Evolutionary conservation across 208 protist species (phyloP).

Genomic region (Trypanosoma congolense): DNA sequence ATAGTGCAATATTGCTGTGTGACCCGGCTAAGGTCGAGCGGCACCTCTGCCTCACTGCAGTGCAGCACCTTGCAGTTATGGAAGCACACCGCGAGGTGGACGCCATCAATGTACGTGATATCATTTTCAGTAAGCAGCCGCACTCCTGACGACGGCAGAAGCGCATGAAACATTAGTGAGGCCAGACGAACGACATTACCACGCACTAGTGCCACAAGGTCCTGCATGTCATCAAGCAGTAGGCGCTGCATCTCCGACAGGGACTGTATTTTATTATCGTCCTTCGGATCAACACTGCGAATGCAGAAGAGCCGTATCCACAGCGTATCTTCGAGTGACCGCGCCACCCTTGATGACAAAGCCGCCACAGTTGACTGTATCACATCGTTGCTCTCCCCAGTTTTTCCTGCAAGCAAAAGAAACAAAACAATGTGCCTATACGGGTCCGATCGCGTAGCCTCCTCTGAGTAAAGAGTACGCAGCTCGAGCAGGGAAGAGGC

Average conservation of each 20-base stretch:
- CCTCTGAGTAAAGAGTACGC: slow-evolving; percentile 53
- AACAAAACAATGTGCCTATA: slow-evolving; percentile 74
- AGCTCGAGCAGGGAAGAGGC: slow-evolving; percentile 39
- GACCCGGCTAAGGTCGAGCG: slow-evolving; percentile 51
- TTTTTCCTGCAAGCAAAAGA: slow-evolving; percentile 65
- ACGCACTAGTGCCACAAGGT: slow-evolving; percentile 43
- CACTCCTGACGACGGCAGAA: slow-evolving; percentile 63
- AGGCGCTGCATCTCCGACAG: slow-evolving; percentile 53
- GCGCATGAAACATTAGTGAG: slow-evolving; percentile 58
- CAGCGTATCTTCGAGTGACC: slow-evolving; percentile 64
- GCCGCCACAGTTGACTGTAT: slow-evolving; percentile 41
- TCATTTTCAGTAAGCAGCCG: slow-evolving; percentile 61
- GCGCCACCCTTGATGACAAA: slow-evolving; percentile 40
- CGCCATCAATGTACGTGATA: slow-evolving; percentile 58
- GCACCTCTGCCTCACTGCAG: slow-evolving; percentile 43
- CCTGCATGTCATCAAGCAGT: slow-evolving; percentile 67
- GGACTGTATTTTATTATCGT: slow-evolving; percentile 36
- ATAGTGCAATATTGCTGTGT: slow-evolving; percentile 54
- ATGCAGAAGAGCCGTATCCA: slow-evolving; percentile 30
- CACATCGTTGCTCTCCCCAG: slow-evolving; percentile 45
- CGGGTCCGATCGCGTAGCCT: slow-evolving; percentile 36
- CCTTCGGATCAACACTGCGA: slow-evolving; percentile 16
- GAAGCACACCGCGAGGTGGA: slow-evolving; percentile 77
- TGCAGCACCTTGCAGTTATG: slow-evolving; percentile 43
- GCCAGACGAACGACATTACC: slow-evolving; percentile 67